Evolutionary conservation across 805 yeast genomes (phyloP).

Genomic region (Ogataea polymorpha): DNA sequence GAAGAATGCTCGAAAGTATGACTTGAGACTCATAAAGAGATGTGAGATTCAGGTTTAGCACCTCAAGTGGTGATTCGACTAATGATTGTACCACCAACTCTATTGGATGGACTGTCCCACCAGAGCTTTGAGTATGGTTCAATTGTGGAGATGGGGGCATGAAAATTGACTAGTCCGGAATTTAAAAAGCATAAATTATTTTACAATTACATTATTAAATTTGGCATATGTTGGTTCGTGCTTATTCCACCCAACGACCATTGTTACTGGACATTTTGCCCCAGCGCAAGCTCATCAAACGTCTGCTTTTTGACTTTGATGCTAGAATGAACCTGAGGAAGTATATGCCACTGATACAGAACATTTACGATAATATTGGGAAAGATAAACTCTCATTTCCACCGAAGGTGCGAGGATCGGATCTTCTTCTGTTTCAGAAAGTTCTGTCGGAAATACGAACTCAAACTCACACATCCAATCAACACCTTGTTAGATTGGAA

Average conservation of each 20-base stretch:
- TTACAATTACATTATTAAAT: conserved; percentile 1
- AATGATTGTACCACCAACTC: conserved; percentile 57
- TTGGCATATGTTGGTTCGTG: neutral
- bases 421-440: conserved; percentile 65
- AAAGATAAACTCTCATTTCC: conserved; percentile 22
- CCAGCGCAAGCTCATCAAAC: conserved; percentile 50
- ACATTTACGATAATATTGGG: conserved; percentile 48
- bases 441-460: conserved; percentile 61
- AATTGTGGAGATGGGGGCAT: conserved; percentile 2
- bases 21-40: conserved; percentile 55
- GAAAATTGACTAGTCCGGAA: neutral
- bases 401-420: conserved; percentile 47
- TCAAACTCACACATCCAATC: conserved; percentile 58
- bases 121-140: conserved; percentile 12
- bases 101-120: conserved; percentile 47
- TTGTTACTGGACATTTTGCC: conserved; percentile 52
- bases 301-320: conserved; percentile 65
- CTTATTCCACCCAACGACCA: conserved; percentile 29
- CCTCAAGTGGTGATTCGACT: conserved; percentile 52
- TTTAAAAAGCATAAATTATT: neutral
- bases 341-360: conserved; percentile 50
- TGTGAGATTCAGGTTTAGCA: conserved; percentile 46
- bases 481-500: conserved; percentile 58
- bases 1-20: conserved; percentile 47
- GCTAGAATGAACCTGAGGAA: conserved; percentile 51